Percentiles rank a stretch among this genome's conserved stretches.
Evolutionary conservation across 768 basidiomycete genomes (phyloP).

Genomic region (Leccinum pellstonianum): DNA sequence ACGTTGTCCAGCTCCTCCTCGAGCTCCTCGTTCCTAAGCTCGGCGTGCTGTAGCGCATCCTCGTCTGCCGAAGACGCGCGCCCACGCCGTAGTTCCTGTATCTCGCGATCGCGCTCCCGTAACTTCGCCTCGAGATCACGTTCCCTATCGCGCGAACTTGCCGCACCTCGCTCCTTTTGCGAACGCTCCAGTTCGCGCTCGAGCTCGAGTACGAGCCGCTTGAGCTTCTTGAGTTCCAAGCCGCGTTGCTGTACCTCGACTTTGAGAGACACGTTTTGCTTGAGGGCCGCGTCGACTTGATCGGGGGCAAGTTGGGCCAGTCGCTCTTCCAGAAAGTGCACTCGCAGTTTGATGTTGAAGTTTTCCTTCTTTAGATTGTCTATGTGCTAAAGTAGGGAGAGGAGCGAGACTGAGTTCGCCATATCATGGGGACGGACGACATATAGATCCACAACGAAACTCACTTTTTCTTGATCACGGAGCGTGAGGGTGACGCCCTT

Average conservation of each 20-base stretch:
- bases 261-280: slow-evolving; percentile 92
- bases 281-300: slow-evolving; percentile 86
- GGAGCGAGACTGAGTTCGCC: not conserved
- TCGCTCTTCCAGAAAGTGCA: slow-evolving; percentile 93
- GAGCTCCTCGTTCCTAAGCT: slow-evolving; percentile 62
- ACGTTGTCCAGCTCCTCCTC: slow-evolving; percentile 74
- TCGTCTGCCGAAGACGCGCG: slow-evolving; percentile 43
- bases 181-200: slow-evolving; percentile 75
- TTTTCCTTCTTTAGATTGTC: slow-evolving; percentile 96
- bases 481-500: slow-evolving; percentile 65
- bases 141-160: slow-evolving; percentile 50
- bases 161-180: slow-evolving; percentile 49
- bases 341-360: slow-evolving; percentile 93
- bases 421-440: not conserved
- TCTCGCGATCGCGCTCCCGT: slow-evolving; percentile 68
- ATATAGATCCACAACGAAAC: not conserved
- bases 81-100: slow-evolving; percentile 63
- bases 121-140: slow-evolving; percentile 76
- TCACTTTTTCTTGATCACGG: slow-evolving; percentile 94
- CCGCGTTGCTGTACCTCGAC: slow-evolving; percentile 88
- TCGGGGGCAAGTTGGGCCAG: slow-evolving; percentile 88
- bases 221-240: slow-evolving; percentile 88
- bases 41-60: slow-evolving; percentile 52
- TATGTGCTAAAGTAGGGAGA: slow-evolving; percentile 64
- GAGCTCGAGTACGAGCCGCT: slow-evolving; percentile 82